Percentiles rank a stretch among this genome's conserved stretches.
Conservation (phyloP, 2,329 filamentous ascomycete genomes). For the Cercospora zeina region DNA sequence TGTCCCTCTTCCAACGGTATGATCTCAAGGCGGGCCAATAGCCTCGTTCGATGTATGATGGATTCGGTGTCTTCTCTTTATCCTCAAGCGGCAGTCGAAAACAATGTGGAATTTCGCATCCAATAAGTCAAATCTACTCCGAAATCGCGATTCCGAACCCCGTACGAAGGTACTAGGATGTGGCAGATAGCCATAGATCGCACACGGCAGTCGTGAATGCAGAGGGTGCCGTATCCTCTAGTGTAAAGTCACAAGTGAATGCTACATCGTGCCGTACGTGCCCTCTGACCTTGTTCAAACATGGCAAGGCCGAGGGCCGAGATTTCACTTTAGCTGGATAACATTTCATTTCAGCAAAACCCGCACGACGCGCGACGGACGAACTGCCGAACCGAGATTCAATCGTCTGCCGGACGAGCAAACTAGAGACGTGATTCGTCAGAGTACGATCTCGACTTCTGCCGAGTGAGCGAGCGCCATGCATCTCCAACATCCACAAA, state of each 20-base stretch:
- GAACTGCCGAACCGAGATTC: conserved; percentile 10
- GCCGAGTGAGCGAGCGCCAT: conserved; percentile 9
- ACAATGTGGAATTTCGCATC: too few species aligned
- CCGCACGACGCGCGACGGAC: too few species aligned
- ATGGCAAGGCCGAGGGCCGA: too few species aligned
- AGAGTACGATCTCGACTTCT: neutral
- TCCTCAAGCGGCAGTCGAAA: too few species aligned
- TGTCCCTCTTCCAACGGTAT: neutral
- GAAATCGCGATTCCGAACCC: too few species aligned
- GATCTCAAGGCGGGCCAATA: neutral
- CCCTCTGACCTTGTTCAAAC: neutral
- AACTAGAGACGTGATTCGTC: conserved; percentile 7
- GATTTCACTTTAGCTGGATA: too few species aligned
- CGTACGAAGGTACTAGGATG: too few species aligned
- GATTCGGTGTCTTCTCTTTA: neutral
- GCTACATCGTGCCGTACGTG: conserved; percentile 16
- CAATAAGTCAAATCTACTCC: too few species aligned
- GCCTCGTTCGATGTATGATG: neutral
- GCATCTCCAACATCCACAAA: neutral
- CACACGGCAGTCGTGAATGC: too few species aligned
- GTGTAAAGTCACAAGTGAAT: conserved; percentile 19
- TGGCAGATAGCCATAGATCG: too few species aligned
- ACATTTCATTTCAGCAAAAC: too few species aligned
- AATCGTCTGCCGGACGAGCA: neutral
- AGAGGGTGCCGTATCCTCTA: neutral